phyloP scores from a whole-genome alignment of 108 stramenopile genomes.

The Phaeodactylum tricornutum region DNA sequence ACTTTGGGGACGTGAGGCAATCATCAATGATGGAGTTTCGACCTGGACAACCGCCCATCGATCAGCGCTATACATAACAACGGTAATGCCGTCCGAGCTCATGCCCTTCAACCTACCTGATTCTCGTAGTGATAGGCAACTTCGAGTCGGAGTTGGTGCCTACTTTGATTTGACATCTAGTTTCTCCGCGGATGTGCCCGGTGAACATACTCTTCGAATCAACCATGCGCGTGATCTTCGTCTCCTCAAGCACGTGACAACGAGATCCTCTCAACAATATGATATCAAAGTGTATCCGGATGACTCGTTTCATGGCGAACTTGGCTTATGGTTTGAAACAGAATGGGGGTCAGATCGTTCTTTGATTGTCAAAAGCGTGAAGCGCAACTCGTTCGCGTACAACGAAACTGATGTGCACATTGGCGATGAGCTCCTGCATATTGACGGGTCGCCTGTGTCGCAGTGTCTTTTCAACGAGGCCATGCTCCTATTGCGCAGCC shows the following conservation, averaged over 20 bases:
- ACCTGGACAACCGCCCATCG: slow-evolving; percentile 62
- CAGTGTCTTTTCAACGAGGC: slow-evolving; percentile 68
- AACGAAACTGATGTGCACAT: slow-evolving; percentile 76
- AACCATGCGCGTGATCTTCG: slow-evolving; percentile 46
- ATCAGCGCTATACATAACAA: slow-evolving; percentile 53
- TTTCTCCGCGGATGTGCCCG: slow-evolving; percentile 55
- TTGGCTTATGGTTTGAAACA: slow-evolving; percentile 94
- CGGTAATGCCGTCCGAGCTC: slow-evolving; percentile 39
- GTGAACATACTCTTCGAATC: slow-evolving; percentile 46
- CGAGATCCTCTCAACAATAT: slow-evolving; percentile 58
- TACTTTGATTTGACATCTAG: slow-evolving; percentile 60
- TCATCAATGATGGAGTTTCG: slow-evolving; percentile 19
- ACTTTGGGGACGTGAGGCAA: slow-evolving; percentile 42
- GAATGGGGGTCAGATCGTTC: slow-evolving; percentile 69
- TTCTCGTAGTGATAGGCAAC: slow-evolving; percentile 59
- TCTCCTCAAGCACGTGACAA: slow-evolving; percentile 55
- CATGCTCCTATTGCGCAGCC: slow-evolving; percentile 68
- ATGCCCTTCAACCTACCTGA: slow-evolving; percentile 75
- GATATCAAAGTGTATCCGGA: slow-evolving; percentile 24
- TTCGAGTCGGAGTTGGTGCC: slow-evolving; percentile 62
- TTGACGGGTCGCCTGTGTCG: slow-evolving; percentile 64
- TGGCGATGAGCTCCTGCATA: slow-evolving; percentile 82
- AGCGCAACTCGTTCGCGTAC: slow-evolving; percentile 69
- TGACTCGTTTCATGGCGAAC: slow-evolving; percentile 56
- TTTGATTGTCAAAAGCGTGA: slow-evolving; percentile 86